Percentiles rank a stretch among this genome's conserved stretches.
Conservation (phyloP, 768 basidiomycete genomes). For the Tricholoma furcatifolium region DNA sequence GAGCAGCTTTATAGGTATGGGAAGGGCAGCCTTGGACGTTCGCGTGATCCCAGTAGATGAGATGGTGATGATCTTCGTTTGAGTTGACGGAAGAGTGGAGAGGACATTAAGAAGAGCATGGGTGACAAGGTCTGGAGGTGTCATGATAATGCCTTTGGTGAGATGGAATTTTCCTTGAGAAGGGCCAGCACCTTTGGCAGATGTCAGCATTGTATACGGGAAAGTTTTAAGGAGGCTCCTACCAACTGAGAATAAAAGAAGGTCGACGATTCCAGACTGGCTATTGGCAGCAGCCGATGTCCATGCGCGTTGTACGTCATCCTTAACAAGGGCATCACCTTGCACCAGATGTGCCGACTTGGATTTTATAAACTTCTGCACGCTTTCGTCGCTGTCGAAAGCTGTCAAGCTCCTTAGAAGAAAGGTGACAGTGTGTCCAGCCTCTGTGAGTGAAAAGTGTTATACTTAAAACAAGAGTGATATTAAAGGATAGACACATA, state of each 20-base stretch:
- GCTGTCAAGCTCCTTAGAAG: slow-evolving; percentile 50
- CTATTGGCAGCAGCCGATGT: slow-evolving; percentile 33
- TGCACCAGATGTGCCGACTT: slow-evolving; percentile 54
- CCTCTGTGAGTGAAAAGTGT: slow-evolving; percentile 31
- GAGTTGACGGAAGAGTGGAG: slow-evolving; percentile 45
- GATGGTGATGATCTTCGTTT: slow-evolving; percentile 49
- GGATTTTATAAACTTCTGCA: slow-evolving; percentile 47
- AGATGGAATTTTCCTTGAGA: slow-evolving; percentile 34
- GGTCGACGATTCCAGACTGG: slow-evolving; percentile 38
- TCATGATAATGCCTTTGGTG: slow-evolving; percentile 46
- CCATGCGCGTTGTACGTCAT: slow-evolving; percentile 57
- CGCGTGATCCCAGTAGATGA: slow-evolving; percentile 53
- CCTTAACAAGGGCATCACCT: slow-evolving; percentile 58
- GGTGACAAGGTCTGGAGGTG: slow-evolving; percentile 59
- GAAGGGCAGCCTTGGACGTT: slow-evolving; percentile 42
- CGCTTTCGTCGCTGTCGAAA: slow-evolving; percentile 52
- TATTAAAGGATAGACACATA: not conserved
- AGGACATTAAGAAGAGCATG: slow-evolving; percentile 54
- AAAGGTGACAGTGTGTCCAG: slow-evolving; percentile 63
- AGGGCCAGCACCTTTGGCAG: not conserved
- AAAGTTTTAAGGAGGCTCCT: slow-evolving; percentile 14
- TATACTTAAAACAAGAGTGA: not conserved
- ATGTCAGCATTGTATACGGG: not conserved
- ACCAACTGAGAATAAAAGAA: slow-evolving; percentile 65
- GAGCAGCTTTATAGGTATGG: slow-evolving; percentile 45